These are phyloP conservation scores for Yamadazyma taylorii DNA, from an alignment of 1,139 yeast genomes.

Conservation along the genomic window DNA sequence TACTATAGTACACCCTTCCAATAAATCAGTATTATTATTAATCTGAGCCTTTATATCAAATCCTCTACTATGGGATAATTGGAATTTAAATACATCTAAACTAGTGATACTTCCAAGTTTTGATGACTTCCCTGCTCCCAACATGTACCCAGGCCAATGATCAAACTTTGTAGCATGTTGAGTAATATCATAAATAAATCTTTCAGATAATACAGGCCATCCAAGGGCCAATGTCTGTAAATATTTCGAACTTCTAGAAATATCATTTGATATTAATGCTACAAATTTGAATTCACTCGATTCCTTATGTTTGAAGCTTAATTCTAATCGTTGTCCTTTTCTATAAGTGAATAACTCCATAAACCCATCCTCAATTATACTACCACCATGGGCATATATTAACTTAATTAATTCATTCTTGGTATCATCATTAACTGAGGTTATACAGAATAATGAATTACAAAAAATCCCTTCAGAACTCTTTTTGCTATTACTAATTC, in stretches of 20 bases:
- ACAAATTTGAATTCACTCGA: conserved; percentile 45
- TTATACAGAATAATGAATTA: conserved; percentile 36
- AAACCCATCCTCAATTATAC: conserved; percentile 49
- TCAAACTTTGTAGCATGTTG: conserved; percentile 18
- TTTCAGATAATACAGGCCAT: conserved; percentile 78
- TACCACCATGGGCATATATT: conserved; percentile 55
- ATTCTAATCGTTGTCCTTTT: conserved; percentile 2
- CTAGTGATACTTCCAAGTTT: conserved; percentile 36
- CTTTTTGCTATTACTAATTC: too few relatives aligned
- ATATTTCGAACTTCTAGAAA: conserved; percentile 70
- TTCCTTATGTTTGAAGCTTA: conserved; percentile 7
- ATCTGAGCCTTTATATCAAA: conserved; percentile 35
- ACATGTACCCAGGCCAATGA: conserved; percentile 55
- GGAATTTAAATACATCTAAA: conserved; percentile 42
- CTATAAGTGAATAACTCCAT: conserved; percentile 29
- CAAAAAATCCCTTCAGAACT: conserved; percentile 16
- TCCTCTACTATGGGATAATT: conserved; percentile 26
- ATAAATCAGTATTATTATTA: conserved; percentile 33
- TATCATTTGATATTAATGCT: conserved; percentile 60
- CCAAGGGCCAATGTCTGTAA: conserved; percentile 84
- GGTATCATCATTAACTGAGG: conserved; percentile 38
- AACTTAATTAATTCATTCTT: conserved; percentile 32
- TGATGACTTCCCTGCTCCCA: conserved; percentile 71
- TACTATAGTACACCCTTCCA: conserved; percentile 32
- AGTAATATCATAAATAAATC: conserved; percentile 58